Evolutionary conservation across 2,329 filamentous ascomycete species (phyloP).

Genomic region (Diaporthe velutina): DNA sequence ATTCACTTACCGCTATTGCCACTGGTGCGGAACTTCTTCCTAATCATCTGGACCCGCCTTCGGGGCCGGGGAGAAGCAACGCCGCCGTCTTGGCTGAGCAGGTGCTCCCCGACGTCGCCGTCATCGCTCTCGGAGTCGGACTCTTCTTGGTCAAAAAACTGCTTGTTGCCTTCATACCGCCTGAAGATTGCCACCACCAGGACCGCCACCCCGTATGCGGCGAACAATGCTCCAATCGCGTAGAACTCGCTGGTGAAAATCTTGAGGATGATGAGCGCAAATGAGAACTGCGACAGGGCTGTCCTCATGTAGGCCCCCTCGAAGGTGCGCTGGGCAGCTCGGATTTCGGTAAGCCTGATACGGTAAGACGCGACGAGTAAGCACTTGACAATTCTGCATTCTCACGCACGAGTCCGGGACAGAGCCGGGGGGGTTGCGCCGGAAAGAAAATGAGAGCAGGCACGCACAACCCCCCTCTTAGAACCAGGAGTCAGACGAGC

Average conservation of each 20-base stretch:
- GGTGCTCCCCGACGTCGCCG: slow-evolving; percentile 31
- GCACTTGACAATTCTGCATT: slow-evolving; percentile 18
- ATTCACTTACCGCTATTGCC: slow-evolving; percentile 62
- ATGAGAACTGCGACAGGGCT: slow-evolving; percentile 93
- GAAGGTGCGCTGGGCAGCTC: slow-evolving; percentile 95
- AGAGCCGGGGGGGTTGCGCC: not conserved
- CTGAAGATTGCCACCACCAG: slow-evolving; percentile 87
- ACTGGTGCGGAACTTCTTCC: slow-evolving; percentile 72
- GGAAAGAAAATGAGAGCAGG: slow-evolving; percentile 5
- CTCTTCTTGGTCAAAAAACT: slow-evolving; percentile 82
- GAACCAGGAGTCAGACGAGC: not conserved
- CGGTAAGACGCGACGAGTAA: slow-evolving; percentile 26
- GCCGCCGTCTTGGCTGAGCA: slow-evolving; percentile 16
- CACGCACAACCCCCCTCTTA: not conserved
- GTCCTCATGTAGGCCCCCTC: slow-evolving; percentile 98
- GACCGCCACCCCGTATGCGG: slow-evolving; percentile 88
- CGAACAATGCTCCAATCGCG: slow-evolving; percentile 94
- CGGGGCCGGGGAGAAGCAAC: slow-evolving; percentile 45
- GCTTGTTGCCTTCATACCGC: slow-evolving; percentile 90
- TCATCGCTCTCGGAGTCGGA: slow-evolving; percentile 48
- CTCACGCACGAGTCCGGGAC: slow-evolving; percentile 9
- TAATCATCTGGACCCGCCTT: slow-evolving; percentile 53
- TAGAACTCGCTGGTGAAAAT: slow-evolving; percentile 99
- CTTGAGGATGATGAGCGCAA: slow-evolving; percentile 93
- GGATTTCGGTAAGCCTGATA: slow-evolving; percentile 86